Conservation (phyloP, 805 yeast genomes). For the Wickerhamiella lipophila region DNA sequence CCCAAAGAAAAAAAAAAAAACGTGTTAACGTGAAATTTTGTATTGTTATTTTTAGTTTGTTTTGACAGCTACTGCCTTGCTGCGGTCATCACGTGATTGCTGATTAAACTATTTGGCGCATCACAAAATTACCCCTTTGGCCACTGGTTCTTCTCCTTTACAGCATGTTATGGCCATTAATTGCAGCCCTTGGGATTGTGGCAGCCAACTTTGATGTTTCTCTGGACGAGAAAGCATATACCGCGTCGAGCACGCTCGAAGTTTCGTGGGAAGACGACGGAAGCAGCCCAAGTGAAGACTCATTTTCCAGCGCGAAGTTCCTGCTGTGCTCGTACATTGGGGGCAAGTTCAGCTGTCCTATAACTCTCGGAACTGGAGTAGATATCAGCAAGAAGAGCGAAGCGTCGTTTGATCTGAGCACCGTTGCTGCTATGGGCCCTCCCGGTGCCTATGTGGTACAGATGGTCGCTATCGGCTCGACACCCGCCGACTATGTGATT, state of each 20-base stretch:
- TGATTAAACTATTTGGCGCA: background rate
- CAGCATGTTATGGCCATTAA: constrained; percentile 10
- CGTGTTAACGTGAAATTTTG: too few species aligned
- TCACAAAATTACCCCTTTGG: background rate
- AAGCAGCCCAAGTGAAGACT: constrained; percentile 34
- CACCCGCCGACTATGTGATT: constrained; percentile 34
- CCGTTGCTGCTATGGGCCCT: constrained; percentile 36
- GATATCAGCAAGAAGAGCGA: constrained; percentile 27
- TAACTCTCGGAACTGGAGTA: constrained; percentile 25
- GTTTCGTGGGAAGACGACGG: constrained; percentile 51
- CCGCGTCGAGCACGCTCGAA: constrained; percentile 21
- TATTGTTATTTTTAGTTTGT: too few species aligned
- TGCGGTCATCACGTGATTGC: background rate
- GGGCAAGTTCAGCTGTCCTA: constrained; percentile 32
- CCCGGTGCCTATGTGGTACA: constrained; percentile 67
- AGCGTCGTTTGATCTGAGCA: constrained; percentile 32
- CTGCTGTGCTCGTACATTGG: constrained; percentile 56
- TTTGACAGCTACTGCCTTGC: too few species aligned
- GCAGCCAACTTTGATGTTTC: constrained; percentile 18
- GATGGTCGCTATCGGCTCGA: constrained; percentile 49
- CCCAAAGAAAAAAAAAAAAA: too few species aligned
- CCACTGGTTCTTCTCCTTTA: background rate
- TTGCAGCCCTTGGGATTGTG: constrained; percentile 6
- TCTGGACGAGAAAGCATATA: constrained; percentile 16
- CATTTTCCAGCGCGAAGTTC: constrained; percentile 38